Percentiles rank a stretch among this genome's conserved stretches.
These are phyloP conservation scores for Phialophora verrucosa DNA, from an alignment of 2,329 filamentous ascomycete species.

Conservation along the genomic window DNA sequence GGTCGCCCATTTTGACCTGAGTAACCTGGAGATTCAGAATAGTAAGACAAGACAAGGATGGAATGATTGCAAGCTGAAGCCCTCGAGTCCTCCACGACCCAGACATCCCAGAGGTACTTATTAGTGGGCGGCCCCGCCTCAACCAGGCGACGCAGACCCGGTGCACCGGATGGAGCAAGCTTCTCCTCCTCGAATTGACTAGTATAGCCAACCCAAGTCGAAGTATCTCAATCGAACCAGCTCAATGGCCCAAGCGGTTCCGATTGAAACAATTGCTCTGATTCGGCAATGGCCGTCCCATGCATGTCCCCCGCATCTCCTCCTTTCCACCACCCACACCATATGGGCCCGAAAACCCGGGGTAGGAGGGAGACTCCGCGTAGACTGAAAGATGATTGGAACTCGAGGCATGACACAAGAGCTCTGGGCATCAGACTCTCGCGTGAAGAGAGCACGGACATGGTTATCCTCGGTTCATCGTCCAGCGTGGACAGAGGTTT, in stretches of 20 bases:
- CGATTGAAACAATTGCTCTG: constrained; percentile 12
- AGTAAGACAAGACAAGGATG: neutral
- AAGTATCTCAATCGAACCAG: constrained; percentile 3
- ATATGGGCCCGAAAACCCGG: constrained; percentile 25
- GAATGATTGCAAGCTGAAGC: neutral
- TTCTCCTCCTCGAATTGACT: constrained; percentile 23
- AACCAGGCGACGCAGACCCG: constrained; percentile 11
- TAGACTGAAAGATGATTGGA: constrained; percentile 13
- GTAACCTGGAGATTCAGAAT: neutral
- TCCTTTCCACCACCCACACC: constrained; percentile 12
- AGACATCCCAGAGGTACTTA: constrained; percentile 13
- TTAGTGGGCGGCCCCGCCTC: constrained; percentile 9
- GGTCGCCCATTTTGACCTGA: constrained; percentile 30
- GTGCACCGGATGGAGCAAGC: constrained; percentile 29
- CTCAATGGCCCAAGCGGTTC: constrained; percentile 23
- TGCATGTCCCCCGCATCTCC: constrained; percentile 28
- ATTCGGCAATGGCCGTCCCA: constrained; percentile 10
- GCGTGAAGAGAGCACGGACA: neutral
- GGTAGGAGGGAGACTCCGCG: constrained; percentile 15
- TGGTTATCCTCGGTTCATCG: constrained; percentile 21
- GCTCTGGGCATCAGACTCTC: neutral
- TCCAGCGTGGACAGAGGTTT: neutral
- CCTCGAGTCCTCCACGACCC: neutral
- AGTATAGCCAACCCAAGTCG: neutral
- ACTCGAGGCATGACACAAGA: neutral